These are phyloP conservation scores for Rubia peregrina DNA, from an alignment of 305 asterid species.

Conservation along the genomic window DNA sequence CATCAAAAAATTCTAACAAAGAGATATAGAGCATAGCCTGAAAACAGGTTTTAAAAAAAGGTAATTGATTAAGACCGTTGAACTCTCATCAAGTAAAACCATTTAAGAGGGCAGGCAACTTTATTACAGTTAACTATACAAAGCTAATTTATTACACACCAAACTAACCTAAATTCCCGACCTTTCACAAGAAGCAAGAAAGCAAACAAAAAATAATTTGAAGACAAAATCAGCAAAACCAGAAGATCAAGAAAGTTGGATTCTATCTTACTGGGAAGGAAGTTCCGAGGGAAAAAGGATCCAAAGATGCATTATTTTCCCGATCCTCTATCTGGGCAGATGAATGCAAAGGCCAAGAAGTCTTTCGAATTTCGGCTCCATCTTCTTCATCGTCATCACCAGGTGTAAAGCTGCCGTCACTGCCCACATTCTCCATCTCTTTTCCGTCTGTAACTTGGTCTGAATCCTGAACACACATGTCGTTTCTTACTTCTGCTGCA, in stretches of 20 bases:
- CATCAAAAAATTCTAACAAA: background rate
- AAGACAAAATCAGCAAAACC: background rate
- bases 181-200: constrained; percentile 2
- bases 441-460: constrained; percentile 42
- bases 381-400: constrained; percentile 32
- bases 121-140: background rate
- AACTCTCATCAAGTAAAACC: background rate
- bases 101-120: background rate
- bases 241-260: background rate
- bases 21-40: background rate
- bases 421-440: constrained; percentile 44
- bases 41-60: background rate
- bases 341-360: constrained; percentile 35
- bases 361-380: constrained; percentile 28
- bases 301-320: constrained; percentile 25
- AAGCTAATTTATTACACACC: background rate
- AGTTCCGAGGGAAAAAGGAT: constrained; percentile 21
- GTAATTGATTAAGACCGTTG: background rate
- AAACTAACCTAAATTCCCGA: background rate
- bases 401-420: constrained; percentile 25
- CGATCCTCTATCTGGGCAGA: constrained; percentile 24
- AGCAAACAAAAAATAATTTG: background rate
- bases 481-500: constrained; percentile 2
- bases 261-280: constrained; percentile 48
- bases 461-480: constrained; percentile 69